Evolutionary conservation across 495 filamentous ascomycete genomes (phyloP).

Genomic region (Hypoxylon crocopeplum): DNA sequence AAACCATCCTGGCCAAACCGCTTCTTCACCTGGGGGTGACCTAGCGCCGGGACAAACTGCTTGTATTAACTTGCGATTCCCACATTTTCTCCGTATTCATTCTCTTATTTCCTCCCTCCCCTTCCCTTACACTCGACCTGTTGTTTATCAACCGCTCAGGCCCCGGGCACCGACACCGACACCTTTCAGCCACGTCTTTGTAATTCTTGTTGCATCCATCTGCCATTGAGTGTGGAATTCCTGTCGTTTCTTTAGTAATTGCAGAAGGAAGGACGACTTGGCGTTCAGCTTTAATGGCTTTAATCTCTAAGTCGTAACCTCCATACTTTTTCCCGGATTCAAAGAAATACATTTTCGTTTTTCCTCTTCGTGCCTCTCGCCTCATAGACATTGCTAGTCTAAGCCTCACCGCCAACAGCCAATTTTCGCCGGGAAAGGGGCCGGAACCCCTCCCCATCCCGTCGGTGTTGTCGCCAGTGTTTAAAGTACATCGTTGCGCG

Average conservation of each 20-base stretch:
- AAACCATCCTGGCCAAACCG: conserved; percentile 14
- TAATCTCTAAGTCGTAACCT: conserved; percentile 7
- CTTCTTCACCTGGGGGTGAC: conserved; percentile 37
- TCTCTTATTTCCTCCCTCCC: conserved; percentile 8
- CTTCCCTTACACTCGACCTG: background rate
- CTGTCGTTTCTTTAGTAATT: background rate
- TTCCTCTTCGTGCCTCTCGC: conserved; percentile 1
- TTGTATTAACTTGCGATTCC: conserved; percentile 22
- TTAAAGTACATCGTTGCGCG: conserved; percentile 13
- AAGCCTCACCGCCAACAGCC: background rate
- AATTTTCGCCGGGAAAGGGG: conserved; percentile 7
- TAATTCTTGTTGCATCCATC: conserved; percentile 1
- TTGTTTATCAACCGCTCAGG: conserved; percentile 3
- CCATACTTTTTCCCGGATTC: background rate
- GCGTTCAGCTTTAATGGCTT: conserved; percentile 15
- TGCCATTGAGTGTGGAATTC: background rate
- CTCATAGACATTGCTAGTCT: conserved; percentile 1
- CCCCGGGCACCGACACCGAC: conserved; percentile 12
- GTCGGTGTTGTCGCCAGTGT: conserved; percentile 1
- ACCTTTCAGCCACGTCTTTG: background rate
- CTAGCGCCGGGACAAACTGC: conserved; percentile 35
- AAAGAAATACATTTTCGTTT: background rate
- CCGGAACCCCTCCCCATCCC: conserved; percentile 19
- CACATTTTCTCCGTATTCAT: conserved; percentile 29
- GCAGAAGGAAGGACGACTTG: conserved; percentile 1